Conservation (phyloP, 805 yeast species). For the Candida ponderosae region DNA sequence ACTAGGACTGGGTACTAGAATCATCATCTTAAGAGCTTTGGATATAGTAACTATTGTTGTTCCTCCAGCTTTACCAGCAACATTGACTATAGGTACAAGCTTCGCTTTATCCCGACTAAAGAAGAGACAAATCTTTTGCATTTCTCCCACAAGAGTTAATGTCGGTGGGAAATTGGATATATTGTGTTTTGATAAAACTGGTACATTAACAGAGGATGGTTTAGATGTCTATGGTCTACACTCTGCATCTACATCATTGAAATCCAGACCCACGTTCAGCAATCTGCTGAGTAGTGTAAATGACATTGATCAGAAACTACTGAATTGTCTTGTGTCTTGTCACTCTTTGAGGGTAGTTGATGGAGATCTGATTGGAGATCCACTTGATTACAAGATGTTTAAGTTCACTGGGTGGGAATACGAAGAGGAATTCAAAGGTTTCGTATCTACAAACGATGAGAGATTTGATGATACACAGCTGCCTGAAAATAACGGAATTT, state of each 20-base stretch:
- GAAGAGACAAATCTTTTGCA: slow-evolving; percentile 68
- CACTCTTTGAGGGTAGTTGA: slow-evolving; percentile 82
- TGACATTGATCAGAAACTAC: slow-evolving; percentile 22
- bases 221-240: slow-evolving; percentile 77
- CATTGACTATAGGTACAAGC: slow-evolving; percentile 92
- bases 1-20: slow-evolving; percentile 58
- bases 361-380: slow-evolving; percentile 83
- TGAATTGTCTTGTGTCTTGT: slow-evolving; percentile 49
- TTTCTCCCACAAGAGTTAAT: slow-evolving; percentile 89
- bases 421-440: slow-evolving; percentile 53
- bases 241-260: slow-evolving; percentile 17
- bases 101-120: slow-evolving; percentile 79
- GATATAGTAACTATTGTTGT: slow-evolving; percentile 95
- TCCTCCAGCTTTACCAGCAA: slow-evolving; percentile 98
- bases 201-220: slow-evolving; percentile 96
- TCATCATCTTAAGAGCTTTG: slow-evolving; percentile 80
- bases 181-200: slow-evolving; percentile 93
- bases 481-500: slow-evolving; percentile 33
- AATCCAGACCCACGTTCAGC: slow-evolving; percentile 21
- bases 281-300: slow-evolving; percentile 16
- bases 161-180: slow-evolving; percentile 93
- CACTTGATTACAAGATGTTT: slow-evolving; percentile 89
- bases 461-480: slow-evolving; percentile 29
- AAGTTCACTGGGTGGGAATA: slow-evolving; percentile 76
- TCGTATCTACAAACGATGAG: slow-evolving; percentile 28